Base-by-base conservation (phyloP, 2,329 filamentous ascomycete genomes). In the Alternaria arborescens region DNA sequence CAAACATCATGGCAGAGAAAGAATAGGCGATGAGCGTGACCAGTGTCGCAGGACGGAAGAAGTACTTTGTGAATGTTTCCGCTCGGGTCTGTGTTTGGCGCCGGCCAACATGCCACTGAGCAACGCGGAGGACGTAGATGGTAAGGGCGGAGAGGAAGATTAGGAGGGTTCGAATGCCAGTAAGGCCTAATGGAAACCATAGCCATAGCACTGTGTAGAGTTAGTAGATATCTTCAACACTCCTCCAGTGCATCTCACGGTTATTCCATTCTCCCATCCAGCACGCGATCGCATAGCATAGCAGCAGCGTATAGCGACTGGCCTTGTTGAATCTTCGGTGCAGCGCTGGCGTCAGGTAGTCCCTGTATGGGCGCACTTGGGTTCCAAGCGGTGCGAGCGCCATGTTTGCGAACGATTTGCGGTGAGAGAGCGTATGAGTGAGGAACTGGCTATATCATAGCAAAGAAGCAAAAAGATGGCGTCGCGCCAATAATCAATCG, bases 341-440 rank as follows among this genome's bases (percentile, higher is more conserved):
- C 66, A 97, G 83, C 53, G 91, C 89, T 51, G 94, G 94, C 63
- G 94, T 96, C 69, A 97, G 82, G 78, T 96, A 96, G 82, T 97
- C 92, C 83, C 93, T 91, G 81, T 97, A 97, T 78, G 86, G 84
- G 83, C 88, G 81, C 82, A 84, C 76, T 80, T 82, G 74, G n/a
- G 62, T 62, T 42, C 67, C 70, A n/a, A 70, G 58, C 44, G 64
- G 55, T 58, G 64, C 60, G 44, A 66, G 63, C 52, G 73, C 66
- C 75, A 77, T 77, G 53, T 55, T 62, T 56, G 60, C 48, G 58
- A 20, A 24, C 42, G 18, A 32, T 50, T 51, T 52, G 36, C 26
- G 55, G 80, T 78, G 73, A 43, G 52, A 41, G 52, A 77, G 77
- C 71, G 58, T 62, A 58, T 65, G 60, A 36, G 58, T 55, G 64